Percentiles rank a stretch among this genome's conserved stretches.
phyloP scores from a whole-genome alignment of 2,329 filamentous ascomycete genomes.

The Cercospora canescens region DNA sequence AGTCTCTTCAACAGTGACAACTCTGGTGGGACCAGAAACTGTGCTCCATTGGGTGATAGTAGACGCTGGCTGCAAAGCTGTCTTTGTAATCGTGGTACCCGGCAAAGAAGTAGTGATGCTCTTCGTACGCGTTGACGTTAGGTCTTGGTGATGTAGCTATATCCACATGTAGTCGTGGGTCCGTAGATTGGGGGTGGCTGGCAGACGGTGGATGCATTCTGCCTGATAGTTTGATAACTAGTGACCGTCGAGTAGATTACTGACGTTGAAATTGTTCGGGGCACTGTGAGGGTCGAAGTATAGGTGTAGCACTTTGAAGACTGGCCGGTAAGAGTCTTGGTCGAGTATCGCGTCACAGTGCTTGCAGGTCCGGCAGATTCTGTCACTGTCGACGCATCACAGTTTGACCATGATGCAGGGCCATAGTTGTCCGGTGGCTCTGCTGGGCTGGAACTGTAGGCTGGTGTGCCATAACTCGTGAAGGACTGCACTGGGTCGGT shows the following conservation, averaged over 20 bases:
- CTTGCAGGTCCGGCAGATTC: not conserved
- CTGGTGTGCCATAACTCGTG: not conserved
- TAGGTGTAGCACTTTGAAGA: not conserved
- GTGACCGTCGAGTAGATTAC: not conserved
- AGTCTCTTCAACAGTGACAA: slow-evolving; percentile 9
- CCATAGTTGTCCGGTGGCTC: not conserved
- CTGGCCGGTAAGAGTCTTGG: not conserved
- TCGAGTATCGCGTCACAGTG: not conserved
- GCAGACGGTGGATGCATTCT: not conserved
- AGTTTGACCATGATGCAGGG: not conserved
- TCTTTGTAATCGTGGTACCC: not conserved
- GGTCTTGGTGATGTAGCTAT: not conserved
- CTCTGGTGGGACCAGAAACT: slow-evolving; percentile 5
- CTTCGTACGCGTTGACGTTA: not conserved
- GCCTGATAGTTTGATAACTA: not conserved
- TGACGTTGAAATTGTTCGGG: not conserved
- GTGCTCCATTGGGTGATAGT: slow-evolving; percentile 1
- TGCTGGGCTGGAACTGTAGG: not conserved
- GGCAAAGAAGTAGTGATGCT: not conserved
- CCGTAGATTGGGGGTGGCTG: not conserved
- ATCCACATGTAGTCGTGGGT: not conserved
- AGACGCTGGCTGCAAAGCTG: not conserved
- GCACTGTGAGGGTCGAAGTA: not conserved
- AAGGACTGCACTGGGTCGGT: not conserved
- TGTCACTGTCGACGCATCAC: not conserved